phyloP scores from a whole-genome alignment of 331 rosid genomes.

The Malus hybrid region DNA sequence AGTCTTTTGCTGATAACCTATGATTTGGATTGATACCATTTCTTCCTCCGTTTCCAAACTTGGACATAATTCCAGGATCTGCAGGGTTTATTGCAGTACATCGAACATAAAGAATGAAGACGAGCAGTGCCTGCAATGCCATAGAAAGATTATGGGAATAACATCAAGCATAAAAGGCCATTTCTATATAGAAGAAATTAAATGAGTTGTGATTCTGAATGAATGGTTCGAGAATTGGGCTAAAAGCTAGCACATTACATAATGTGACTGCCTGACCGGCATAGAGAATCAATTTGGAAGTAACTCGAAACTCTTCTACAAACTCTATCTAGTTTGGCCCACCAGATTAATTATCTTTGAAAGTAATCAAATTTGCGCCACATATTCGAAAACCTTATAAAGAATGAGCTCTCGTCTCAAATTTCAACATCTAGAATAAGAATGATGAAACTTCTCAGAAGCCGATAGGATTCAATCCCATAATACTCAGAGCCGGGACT shows the following conservation, averaged over 20 bases:
- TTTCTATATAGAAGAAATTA: not conserved
- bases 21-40: slow-evolving; percentile 35
- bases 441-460: not conserved
- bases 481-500: not conserved
- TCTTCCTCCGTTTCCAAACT: slow-evolving; percentile 42
- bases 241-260: not conserved
- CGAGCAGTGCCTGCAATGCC: slow-evolving; percentile 77
- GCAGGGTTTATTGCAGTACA: slow-evolving; percentile 98
- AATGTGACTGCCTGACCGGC: not conserved
- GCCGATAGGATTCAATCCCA: not conserved
- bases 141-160: slow-evolving; percentile 19
- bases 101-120: slow-evolving; percentile 84
- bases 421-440: not conserved
- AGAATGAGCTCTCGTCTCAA: not conserved
- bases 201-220: not conserved
- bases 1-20: slow-evolving; percentile 45
- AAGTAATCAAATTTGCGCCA: not conserved
- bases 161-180: not conserved
- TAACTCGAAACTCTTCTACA: not conserved
- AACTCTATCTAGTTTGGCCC: not conserved
- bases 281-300: not conserved
- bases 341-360: not conserved
- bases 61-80: slow-evolving; percentile 92
- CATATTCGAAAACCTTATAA: not conserved
- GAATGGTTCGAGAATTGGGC: not conserved